Base-by-base conservation (phyloP, 495 filamentous ascomycete genomes). In the Trichoderma virens region DNA sequence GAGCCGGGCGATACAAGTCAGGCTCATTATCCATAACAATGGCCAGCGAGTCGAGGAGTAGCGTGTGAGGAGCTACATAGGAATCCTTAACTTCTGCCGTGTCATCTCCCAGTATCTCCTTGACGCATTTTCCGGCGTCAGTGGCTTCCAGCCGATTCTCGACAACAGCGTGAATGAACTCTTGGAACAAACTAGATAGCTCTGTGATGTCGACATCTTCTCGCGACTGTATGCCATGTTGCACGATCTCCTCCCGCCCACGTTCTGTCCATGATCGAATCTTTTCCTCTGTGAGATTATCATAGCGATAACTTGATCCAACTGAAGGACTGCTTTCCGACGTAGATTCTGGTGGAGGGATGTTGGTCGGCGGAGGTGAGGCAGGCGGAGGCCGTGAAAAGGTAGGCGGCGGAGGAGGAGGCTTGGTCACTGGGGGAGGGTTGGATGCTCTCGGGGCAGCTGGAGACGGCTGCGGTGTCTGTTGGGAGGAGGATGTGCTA, bases 41-140 rank as follows among this genome's bases (percentile, higher is more conserved):
- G 2, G 90, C 88, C 30, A 97, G 72, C 2, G 82, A 88, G 70
- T 96, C 91, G 54, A 97, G 83, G 70, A 98, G 97, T 2, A 93
- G 73, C 11, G 85, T 84, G 59, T 82, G 81, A 2, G 85, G 76
- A 70, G 91, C 86, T 64, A 90, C 82, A 16, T 72, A 66, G 39
- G 73, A 65, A 54, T 69, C 69, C 38, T 73, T 71, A 16, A 78
- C 74, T 8, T 75, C 74, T 23, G 77, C 73, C 45, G 76, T 70
- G 60, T 83, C 78, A 54, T 80, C 79, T 2, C 82, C 86, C 27
- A 96, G 73, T 27, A 97, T 90, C 41, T 92, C 86, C 67, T 85
- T 88, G 34, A 97, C 79, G 64, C 85, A 82, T 25, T 66, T 75
- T n/a, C 93, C 92, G 60, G 88, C 87, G 64, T 93, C 88, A 4